Evolutionary conservation across 2,329 filamentous ascomycete species (phyloP).

Genomic region (Gyromitra esculenta): DNA sequence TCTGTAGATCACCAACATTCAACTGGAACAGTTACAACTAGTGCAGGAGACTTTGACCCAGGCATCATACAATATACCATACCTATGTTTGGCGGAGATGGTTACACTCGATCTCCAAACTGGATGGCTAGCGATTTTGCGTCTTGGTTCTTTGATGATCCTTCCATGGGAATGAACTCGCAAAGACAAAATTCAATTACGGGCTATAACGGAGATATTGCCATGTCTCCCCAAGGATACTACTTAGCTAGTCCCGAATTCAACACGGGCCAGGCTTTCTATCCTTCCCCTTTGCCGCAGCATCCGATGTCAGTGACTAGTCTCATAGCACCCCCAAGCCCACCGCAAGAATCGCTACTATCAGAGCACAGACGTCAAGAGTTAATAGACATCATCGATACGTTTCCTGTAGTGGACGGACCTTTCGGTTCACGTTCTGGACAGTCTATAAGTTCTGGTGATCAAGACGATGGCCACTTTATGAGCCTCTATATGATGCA

Average conservation of each 20-base stretch:
- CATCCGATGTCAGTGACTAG: slow-evolving; percentile 86
- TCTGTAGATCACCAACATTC: slow-evolving; percentile 58
- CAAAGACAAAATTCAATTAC: slow-evolving; percentile 43
- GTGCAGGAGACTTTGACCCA: slow-evolving; percentile 60
- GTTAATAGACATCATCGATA: slow-evolving; percentile 81
- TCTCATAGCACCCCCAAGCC: slow-evolving; percentile 57
- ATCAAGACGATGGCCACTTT: slow-evolving; percentile 67
- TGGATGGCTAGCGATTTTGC: slow-evolving; percentile 88
- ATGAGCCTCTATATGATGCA: slow-evolving; percentile 95
- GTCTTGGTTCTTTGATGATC: slow-evolving; percentile 74
- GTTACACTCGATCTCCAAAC: slow-evolving; percentile 85
- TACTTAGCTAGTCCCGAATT: slow-evolving; percentile 62
- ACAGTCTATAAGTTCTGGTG: slow-evolving; percentile 19
- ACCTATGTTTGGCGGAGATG: slow-evolving; percentile 86
- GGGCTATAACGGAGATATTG: slow-evolving; percentile 40
- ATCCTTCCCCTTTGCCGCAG: slow-evolving; percentile 59
- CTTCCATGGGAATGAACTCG: slow-evolving; percentile 44
- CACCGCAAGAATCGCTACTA: slow-evolving; percentile 79
- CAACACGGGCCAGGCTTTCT: slow-evolving; percentile 67
- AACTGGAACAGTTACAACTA: slow-evolving; percentile 63
- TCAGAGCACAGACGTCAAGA: slow-evolving; percentile 89
- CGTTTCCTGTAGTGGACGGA: slow-evolving; percentile 60
- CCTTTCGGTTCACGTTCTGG: slow-evolving; percentile 45
- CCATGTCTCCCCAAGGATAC: slow-evolving; percentile 61
- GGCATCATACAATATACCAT: slow-evolving; percentile 68